phyloP scores from a whole-genome alignment of 306 rosid species.

The Quercus glauca region DNA sequence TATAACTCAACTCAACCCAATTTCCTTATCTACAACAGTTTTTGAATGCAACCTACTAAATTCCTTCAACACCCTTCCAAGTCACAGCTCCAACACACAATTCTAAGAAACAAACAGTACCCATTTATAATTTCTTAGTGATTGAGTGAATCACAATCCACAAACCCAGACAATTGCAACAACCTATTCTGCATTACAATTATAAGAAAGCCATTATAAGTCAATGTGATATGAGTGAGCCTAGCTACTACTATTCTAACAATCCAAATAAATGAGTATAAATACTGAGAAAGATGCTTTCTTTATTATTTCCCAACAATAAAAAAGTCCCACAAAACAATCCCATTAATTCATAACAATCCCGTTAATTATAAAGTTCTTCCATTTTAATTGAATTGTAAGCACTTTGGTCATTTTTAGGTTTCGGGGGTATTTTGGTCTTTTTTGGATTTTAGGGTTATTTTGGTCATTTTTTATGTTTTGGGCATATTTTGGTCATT shows the following conservation, averaged over 20 bases:
- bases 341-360: too few species aligned
- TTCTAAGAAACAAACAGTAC: not conserved
- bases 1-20: constrained; percentile 22
- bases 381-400: too few species aligned
- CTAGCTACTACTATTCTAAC: not conserved
- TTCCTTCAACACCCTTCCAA: constrained; percentile 1
- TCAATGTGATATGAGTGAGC: constrained; percentile 3
- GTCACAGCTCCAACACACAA: constrained; percentile 2
- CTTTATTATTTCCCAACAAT: too few species aligned
- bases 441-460: too few species aligned
- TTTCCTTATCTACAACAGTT: constrained; percentile 18
- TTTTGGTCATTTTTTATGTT: too few species aligned
- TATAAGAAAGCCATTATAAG: not conserved
- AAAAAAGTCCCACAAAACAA: too few species aligned
- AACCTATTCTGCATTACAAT: constrained; percentile 17
- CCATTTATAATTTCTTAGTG: not conserved
- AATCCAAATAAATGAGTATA: not conserved
- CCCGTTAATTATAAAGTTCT: too few species aligned
- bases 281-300: not conserved
- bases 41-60: constrained; percentile 13
- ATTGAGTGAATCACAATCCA: constrained; percentile 9
- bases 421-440: too few species aligned
- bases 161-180: constrained; percentile 8
- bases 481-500: too few species aligned
- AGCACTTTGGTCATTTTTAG: too few species aligned